These are phyloP conservation scores for Saccharomycopsis hybrid DNA, from an alignment of 1,139 yeast species.

Conservation along the genomic window DNA sequence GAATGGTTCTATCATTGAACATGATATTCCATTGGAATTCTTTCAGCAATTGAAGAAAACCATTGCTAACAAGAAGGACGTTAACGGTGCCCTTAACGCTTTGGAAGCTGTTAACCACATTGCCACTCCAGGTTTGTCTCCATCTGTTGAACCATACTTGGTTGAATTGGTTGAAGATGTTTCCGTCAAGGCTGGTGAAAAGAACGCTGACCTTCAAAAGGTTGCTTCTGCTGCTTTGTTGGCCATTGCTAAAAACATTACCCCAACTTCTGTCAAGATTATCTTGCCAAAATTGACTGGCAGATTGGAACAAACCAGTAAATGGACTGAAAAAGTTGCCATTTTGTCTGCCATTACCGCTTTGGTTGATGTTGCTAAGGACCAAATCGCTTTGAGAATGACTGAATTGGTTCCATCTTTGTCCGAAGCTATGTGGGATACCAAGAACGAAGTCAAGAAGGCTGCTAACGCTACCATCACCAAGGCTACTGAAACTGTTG, in stretches of 20 bases:
- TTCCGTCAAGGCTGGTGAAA: slow-evolving; percentile 83
- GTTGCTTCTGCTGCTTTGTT: slow-evolving; percentile 69
- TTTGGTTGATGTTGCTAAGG: slow-evolving; percentile 92
- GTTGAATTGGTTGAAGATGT: slow-evolving; percentile 68
- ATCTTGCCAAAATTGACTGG: slow-evolving; percentile 74
- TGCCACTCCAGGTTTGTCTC: slow-evolving; percentile 75
- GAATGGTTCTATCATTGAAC: slow-evolving; percentile 96
- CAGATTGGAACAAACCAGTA: slow-evolving; percentile 68
- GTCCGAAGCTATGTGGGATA: slow-evolving; percentile 99
- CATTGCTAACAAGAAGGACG: slow-evolving; percentile 72
- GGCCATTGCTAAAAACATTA: slow-evolving; percentile 72
- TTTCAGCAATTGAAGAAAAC: slow-evolving; percentile 71
- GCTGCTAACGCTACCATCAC: slow-evolving; percentile 95
- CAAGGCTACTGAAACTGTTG: slow-evolving; percentile 94
- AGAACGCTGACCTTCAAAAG: slow-evolving; percentile 66
- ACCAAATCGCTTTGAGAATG: slow-evolving; percentile 96
- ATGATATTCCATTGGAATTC: slow-evolving; percentile 92
- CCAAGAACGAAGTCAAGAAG: slow-evolving; percentile 95
- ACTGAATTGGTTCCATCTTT: slow-evolving; percentile 97
- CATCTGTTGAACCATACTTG: slow-evolving; percentile 92
- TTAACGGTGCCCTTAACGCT: slow-evolving; percentile 61
- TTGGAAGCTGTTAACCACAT: slow-evolving; percentile 80
- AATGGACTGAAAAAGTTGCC: slow-evolving; percentile 98
- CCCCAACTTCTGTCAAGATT: slow-evolving; percentile 92
- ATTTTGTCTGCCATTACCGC: slow-evolving; percentile 76